Percentiles rank a stretch among this genome's conserved stretches.
Conservation (phyloP, 768 basidiomycete genomes). For the Agaricus subrufescens region DNA sequence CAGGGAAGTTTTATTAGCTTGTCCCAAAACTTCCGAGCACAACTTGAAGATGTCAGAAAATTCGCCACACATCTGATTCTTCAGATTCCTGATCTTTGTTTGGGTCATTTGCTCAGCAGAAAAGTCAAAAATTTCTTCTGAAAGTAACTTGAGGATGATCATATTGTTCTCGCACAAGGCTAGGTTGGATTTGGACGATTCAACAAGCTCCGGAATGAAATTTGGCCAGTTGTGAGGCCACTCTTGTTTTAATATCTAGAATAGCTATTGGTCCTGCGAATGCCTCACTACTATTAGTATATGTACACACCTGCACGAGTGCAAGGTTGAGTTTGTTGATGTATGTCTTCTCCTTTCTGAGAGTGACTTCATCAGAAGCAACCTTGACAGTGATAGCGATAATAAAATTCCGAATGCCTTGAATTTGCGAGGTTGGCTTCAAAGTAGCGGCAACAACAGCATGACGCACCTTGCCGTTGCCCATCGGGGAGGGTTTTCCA, state of each 20-base stretch:
- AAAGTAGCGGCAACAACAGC: neutral
- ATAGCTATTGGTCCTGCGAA: slow-evolving; percentile 9
- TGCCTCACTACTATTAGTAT: neutral
- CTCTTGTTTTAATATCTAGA: slow-evolving; percentile 95
- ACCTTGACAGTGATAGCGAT: slow-evolving; percentile 91
- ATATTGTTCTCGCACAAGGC: slow-evolving; percentile 99
- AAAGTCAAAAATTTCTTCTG: slow-evolving; percentile 98
- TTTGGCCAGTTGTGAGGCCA: slow-evolving; percentile 99
- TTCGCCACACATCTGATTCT: slow-evolving; percentile 97
- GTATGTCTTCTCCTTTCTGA: slow-evolving; percentile 92
- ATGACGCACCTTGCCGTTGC: slow-evolving; percentile 73
- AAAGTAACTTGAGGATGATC: slow-evolving; percentile 95
- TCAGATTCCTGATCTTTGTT: slow-evolving; percentile 93
- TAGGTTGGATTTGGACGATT: slow-evolving; percentile 94
- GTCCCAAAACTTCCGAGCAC: slow-evolving; percentile 93
- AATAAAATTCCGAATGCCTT: slow-evolving; percentile 95
- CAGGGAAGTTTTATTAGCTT: slow-evolving; percentile 92
- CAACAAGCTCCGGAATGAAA: slow-evolving; percentile 95
- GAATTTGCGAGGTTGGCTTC: slow-evolving; percentile 1
- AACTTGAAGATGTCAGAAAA: slow-evolving; percentile 98
- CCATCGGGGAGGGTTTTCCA: slow-evolving; percentile 97
- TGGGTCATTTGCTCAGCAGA: slow-evolving; percentile 99
- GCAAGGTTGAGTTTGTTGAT: slow-evolving; percentile 96
- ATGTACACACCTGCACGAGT: slow-evolving; percentile 73
- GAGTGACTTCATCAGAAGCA: slow-evolving; percentile 82